Percentiles rank a stretch among this genome's conserved stretches.
Conservation (phyloP, 495 filamentous ascomycete species). For the Sabuloglossum arenarium region DNA sequence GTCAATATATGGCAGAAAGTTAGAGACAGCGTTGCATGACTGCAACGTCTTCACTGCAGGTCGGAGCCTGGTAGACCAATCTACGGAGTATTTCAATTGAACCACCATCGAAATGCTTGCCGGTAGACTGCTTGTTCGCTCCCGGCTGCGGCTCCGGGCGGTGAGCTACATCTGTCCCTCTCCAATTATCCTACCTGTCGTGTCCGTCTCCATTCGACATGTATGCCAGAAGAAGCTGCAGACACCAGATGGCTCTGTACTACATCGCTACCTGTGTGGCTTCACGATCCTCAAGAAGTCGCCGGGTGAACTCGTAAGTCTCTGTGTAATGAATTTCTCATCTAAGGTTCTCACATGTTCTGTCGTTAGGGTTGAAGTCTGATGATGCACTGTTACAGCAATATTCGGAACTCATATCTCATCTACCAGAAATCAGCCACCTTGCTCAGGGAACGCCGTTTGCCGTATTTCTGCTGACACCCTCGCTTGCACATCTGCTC, state of each 20-base stretch:
- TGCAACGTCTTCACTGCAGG: not conserved
- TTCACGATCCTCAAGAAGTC: not conserved
- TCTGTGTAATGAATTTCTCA: not conserved
- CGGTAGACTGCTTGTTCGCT: not conserved
- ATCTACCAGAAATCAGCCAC: not conserved
- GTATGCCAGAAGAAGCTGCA: not conserved
- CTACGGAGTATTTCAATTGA: too few species aligned
- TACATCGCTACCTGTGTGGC: not conserved
- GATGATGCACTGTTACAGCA: not conserved
- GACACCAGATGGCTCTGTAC: not conserved
- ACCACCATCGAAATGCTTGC: not conserved
- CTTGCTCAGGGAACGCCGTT: not conserved
- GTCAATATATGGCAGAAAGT: not conserved
- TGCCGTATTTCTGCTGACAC: constrained; percentile 2
- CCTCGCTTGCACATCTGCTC: not conserved
- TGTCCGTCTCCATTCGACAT: not conserved
- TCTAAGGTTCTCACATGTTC: not conserved
- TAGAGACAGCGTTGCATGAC: too few species aligned
- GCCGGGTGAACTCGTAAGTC: not conserved
- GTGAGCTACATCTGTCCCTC: not conserved
- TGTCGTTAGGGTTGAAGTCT: not conserved
- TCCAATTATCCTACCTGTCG: not conserved
- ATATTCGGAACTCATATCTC: not conserved
- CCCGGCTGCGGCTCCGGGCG: not conserved
- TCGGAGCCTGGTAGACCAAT: too few species aligned